Conservation (phyloP, 306 rosid species). For the Vigna angularis region DNA sequence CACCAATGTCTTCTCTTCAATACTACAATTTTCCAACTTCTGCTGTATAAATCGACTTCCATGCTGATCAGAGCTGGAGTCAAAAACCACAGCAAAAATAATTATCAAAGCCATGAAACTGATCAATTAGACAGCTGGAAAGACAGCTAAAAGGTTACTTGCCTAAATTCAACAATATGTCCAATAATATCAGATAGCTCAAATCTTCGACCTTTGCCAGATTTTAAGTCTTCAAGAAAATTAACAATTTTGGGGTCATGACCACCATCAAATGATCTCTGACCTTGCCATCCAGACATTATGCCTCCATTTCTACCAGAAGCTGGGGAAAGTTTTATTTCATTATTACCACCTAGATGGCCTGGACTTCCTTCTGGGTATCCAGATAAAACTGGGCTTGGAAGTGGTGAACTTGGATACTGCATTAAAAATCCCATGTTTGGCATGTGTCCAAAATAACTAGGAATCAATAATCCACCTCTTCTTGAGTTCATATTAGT, state of each 20-base stretch:
- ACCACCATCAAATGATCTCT: slow-evolving; percentile 51
- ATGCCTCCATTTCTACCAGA: slow-evolving; percentile 53
- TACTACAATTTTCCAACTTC: slow-evolving; percentile 49
- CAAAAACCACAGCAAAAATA: slow-evolving; percentile 29
- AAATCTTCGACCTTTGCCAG: slow-evolving; percentile 63
- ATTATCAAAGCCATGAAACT: slow-evolving; percentile 26
- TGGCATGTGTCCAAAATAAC: slow-evolving; percentile 55
- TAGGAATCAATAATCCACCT: slow-evolving; percentile 53
- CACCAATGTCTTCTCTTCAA: slow-evolving; percentile 50
- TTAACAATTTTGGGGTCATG: slow-evolving; percentile 56
- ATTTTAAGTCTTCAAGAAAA: slow-evolving; percentile 61
- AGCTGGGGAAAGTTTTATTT: slow-evolving; percentile 47
- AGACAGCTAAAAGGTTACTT: slow-evolving; percentile 37
- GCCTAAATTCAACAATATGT: slow-evolving; percentile 62
- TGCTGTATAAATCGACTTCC: slow-evolving; percentile 60
- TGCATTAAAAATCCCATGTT: slow-evolving; percentile 56
- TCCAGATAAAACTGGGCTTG: slow-evolving; percentile 52
- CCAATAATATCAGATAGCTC: slow-evolving; percentile 63
- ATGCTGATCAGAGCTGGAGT: slow-evolving; percentile 55
- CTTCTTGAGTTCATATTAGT: slow-evolving; percentile 55
- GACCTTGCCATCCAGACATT: slow-evolving; percentile 57
- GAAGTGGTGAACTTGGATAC: slow-evolving; percentile 52
- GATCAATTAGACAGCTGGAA: slow-evolving; percentile 16
- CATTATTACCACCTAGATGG: slow-evolving; percentile 49
- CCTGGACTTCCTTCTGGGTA: slow-evolving; percentile 52